Base-by-base conservation (phyloP, 2,329 filamentous ascomycete species). In the Atkinsonella texensis region DNA sequence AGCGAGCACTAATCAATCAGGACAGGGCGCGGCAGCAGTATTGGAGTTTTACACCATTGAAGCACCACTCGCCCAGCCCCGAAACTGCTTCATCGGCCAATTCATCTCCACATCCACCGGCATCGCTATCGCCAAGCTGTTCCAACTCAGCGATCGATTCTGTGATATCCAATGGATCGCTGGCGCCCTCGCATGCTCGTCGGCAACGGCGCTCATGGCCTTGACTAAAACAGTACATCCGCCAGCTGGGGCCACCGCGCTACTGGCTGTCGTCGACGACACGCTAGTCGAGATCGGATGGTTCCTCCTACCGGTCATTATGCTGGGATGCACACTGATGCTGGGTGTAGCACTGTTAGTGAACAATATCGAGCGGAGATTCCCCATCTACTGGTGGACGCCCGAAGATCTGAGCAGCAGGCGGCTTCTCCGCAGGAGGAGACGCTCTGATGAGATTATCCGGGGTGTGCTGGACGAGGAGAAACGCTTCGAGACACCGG, bases 221-320 rank as follows among this genome's bases (percentile, higher is more conserved):
- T 59, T 87, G 20, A 89, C 84, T 1, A 83, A 83, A 49, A 88
- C 84, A 0, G 74, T 86, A 0, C 84, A 89, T 57, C 85, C 85
- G 0, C 86, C 85, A 0, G 85, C 84, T 0, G 85, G 86, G 4
- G 85, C 85, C 9, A 89, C 85, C 0, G 85, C 84, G 0, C 67
- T 90, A 1, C 68, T 89, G 28, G 83, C 84, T 0, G 81, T 84
- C 0, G 72, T 81, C 1, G 79, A 82, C 53, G 68, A 74, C 2
- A 68, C 71, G 1, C 68, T 81, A 1, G 70, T 74, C 10, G 58
- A 60, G 0, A 64, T 89, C 11, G 84, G 84, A n/a, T 89, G 85
- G 86, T 79, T 75, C 54, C 65, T 87, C 12, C 62, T 89, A 6
- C 78, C 81, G 0, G 68, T 87, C 6, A 73, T 87, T 17, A 50